Conservation (phyloP, 2,329 filamentous ascomycete genomes). For the Colletotrichum lini region DNA sequence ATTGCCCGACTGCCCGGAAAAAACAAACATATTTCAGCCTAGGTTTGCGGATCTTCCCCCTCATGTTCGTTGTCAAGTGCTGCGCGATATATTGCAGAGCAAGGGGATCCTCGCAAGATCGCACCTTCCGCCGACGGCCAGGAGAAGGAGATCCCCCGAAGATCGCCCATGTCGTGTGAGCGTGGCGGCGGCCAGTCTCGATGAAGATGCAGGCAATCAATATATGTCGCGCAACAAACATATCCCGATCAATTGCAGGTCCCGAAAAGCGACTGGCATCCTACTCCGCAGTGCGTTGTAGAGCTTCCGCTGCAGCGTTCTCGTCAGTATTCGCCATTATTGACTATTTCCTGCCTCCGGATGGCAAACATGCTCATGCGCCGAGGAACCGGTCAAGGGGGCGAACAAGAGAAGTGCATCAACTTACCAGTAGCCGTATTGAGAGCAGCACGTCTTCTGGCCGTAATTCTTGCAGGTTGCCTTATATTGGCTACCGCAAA, state of each 20-base stretch:
- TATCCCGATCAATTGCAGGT: constrained; percentile 47
- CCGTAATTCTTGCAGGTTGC: constrained; percentile 52
- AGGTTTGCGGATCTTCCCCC: constrained; percentile 15
- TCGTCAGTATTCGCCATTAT: constrained; percentile 26
- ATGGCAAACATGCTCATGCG: constrained; percentile 3
- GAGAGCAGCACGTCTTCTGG: constrained; percentile 54
- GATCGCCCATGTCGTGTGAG: constrained; percentile 27
- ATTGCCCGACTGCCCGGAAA: constrained; percentile 22
- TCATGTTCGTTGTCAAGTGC: constrained; percentile 27
- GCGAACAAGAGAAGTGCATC: background rate
- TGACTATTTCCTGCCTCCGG: background rate
- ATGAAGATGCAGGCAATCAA: constrained; percentile 22
- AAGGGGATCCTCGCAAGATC: background rate
- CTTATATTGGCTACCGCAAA: constrained; percentile 51
- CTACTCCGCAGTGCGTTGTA: constrained; percentile 49
- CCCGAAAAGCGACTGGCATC: constrained; percentile 54
- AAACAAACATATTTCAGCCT: constrained; percentile 1
- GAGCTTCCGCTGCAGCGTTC: constrained; percentile 47
- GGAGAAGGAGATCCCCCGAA: background rate
- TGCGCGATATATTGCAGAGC: constrained; percentile 19
- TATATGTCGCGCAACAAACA: constrained; percentile 8
- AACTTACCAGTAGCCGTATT: constrained; percentile 54
- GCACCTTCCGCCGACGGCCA: background rate
- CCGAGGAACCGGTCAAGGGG: background rate
- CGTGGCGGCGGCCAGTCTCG: constrained; percentile 10